Percentiles rank a stretch among this genome's conserved stretches.
These are phyloP conservation scores for Colletotrichum kahawae DNA, from an alignment of 2,329 filamentous ascomycete species.

Conservation along the genomic window DNA sequence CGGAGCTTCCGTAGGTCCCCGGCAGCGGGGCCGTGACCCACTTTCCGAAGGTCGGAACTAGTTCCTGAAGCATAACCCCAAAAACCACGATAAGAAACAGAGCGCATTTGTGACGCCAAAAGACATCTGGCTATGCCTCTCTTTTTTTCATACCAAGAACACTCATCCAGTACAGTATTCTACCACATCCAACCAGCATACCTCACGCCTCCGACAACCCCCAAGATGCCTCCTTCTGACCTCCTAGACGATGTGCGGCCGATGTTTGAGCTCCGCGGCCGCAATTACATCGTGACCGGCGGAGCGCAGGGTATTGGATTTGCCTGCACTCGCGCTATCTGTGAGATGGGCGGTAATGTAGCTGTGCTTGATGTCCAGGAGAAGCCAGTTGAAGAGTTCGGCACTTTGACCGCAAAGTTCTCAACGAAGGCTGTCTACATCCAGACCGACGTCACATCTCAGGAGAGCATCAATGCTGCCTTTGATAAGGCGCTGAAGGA, in stretches of 20 bases:
- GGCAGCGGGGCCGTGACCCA: neutral
- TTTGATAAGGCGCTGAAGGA: constrained; percentile 28
- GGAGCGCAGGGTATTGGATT: constrained; percentile 44
- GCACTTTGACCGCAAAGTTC: constrained; percentile 13
- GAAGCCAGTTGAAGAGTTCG: constrained; percentile 34
- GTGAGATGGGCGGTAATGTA: constrained; percentile 45
- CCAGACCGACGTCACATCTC: constrained; percentile 34
- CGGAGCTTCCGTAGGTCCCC: neutral
- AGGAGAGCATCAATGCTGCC: constrained; percentile 30
- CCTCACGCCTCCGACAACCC: neutral
- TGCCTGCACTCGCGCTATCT: constrained; percentile 39
- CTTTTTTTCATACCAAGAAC: neutral
- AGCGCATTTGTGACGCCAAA: neutral
- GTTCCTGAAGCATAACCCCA: neutral
- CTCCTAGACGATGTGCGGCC: constrained; percentile 29
- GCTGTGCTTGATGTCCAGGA: constrained; percentile 38
- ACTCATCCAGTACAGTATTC: neutral
- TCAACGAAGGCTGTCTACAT: constrained; percentile 17
- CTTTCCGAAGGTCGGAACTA: neutral
- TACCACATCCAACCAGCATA: neutral
- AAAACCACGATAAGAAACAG: neutral
- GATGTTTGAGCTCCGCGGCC: constrained; percentile 36
- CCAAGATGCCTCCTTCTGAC: neutral
- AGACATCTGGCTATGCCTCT: neutral
- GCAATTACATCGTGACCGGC: constrained; percentile 43